A percentile compares a stretch with the other conserved stretches of the same genome.
Conservation (phyloP, 495 filamentous ascomycete species). For the Amniculicola lignicola region DNA sequence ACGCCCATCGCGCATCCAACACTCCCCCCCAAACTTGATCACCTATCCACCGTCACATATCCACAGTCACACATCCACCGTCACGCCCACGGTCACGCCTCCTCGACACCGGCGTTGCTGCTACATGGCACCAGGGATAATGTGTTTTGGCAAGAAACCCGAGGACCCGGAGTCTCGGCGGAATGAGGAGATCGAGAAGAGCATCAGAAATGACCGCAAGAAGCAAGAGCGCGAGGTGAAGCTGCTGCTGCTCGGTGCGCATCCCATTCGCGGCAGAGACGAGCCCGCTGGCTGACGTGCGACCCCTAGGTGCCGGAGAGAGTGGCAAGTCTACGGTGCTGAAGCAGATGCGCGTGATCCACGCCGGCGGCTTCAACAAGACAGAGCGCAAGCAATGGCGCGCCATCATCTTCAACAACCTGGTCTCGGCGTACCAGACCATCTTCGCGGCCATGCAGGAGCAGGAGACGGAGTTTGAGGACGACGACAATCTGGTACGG, state of each 20-base stretch:
- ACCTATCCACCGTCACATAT: background rate
- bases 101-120: background rate
- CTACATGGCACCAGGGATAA: conserved; percentile 38
- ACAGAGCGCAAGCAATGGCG: conserved; percentile 82
- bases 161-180: conserved; percentile 46
- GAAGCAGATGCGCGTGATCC: conserved; percentile 97
- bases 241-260: conserved; percentile 94
- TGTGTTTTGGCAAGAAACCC: conserved; percentile 42
- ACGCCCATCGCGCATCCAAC: background rate
- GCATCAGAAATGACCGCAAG: conserved; percentile 93
- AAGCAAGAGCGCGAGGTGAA: conserved; percentile 97
- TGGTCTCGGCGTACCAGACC: conserved; percentile 76
- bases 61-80: background rate
- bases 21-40: background rate
- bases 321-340: conserved; percentile 99
- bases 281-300: conserved; percentile 2
- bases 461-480: conserved; percentile 39
- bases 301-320: conserved; percentile 83
- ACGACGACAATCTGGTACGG: conserved; percentile 39
- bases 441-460: conserved; percentile 37
- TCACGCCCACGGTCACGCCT: background rate
- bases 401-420: conserved; percentile 98
- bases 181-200: conserved; percentile 99
- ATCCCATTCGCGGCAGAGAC: background rate
- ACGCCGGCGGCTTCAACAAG: conserved; percentile 75